Conservation (phyloP, 169 alveolate species). For the Plasmodium cynomolgi region DNA sequence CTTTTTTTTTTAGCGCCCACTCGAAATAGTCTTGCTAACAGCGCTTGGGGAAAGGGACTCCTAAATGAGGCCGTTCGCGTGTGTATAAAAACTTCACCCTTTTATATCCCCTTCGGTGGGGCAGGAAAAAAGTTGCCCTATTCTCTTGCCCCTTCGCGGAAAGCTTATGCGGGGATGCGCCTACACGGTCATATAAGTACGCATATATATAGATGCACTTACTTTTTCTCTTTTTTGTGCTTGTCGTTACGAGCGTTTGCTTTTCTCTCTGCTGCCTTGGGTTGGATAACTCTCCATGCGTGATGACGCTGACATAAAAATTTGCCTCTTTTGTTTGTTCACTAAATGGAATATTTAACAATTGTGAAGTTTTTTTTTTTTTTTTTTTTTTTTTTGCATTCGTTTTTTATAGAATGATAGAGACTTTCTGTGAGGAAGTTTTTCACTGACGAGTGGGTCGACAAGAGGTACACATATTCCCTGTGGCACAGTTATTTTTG, state of each 20-base stretch:
- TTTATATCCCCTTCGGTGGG: background rate
- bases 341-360: background rate
- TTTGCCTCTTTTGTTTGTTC: background rate
- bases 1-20: background rate
- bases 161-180: background rate
- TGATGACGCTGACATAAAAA: background rate
- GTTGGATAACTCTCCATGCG: background rate
- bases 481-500: background rate
- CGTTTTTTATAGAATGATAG: background rate
- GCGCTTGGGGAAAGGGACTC: background rate
- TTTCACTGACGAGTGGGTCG: background rate
- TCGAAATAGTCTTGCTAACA: background rate
- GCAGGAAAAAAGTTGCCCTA: background rate
- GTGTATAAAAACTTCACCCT: background rate
- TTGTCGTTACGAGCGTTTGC: background rate
- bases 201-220: background rate
- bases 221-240: background rate
- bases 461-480: background rate
- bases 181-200: background rate
- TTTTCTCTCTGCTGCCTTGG: background rate
- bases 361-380: background rate
- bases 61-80: background rate
- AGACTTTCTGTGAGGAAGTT: background rate
- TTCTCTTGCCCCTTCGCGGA: background rate
- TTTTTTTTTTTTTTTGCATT: background rate